A percentile compares a stretch with the other conserved stretches of the same genome.
Conservation (phyloP, 306 rosid genomes). For the Dryas alaskensis region DNA sequence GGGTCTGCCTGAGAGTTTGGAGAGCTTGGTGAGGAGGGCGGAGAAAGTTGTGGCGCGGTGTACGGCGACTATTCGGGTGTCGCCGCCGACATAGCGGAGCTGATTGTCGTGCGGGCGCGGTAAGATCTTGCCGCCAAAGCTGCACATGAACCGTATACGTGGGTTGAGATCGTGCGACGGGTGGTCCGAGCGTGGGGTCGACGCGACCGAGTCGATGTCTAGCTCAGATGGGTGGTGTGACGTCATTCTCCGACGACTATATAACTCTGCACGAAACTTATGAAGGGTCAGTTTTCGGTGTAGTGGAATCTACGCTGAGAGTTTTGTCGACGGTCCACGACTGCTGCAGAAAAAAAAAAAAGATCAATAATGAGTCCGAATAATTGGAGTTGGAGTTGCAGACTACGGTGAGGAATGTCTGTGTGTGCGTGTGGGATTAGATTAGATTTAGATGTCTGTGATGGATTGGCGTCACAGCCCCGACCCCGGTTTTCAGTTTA, state of each 20-base stretch:
- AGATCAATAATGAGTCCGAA: not conserved
- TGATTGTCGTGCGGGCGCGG: constrained; percentile 92
- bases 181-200: constrained; percentile 75
- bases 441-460: not conserved
- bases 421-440: not conserved
- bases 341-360: too few relatives aligned
- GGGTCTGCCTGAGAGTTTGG: constrained; percentile 65
- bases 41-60: constrained; percentile 67
- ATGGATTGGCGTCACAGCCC: not conserved
- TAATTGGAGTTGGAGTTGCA: not conserved
- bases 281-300: not conserved
- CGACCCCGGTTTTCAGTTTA: not conserved
- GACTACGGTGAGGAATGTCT: constrained; percentile 15
- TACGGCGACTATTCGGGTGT: constrained; percentile 80
- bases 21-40: constrained; percentile 61
- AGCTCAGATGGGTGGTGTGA: constrained; percentile 47
- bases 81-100: constrained; percentile 97
- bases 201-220: constrained; percentile 66
- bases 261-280: not conserved
- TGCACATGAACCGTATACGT: constrained; percentile 90
- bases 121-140: constrained; percentile 88
- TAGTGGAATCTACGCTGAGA: not conserved
- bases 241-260: constrained; percentile 40
- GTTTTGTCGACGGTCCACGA: too few relatives aligned
- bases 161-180: constrained; percentile 36